Evolutionary conservation across 768 basidiomycete species (phyloP).

Genomic region (Lactarius vividus): DNA sequence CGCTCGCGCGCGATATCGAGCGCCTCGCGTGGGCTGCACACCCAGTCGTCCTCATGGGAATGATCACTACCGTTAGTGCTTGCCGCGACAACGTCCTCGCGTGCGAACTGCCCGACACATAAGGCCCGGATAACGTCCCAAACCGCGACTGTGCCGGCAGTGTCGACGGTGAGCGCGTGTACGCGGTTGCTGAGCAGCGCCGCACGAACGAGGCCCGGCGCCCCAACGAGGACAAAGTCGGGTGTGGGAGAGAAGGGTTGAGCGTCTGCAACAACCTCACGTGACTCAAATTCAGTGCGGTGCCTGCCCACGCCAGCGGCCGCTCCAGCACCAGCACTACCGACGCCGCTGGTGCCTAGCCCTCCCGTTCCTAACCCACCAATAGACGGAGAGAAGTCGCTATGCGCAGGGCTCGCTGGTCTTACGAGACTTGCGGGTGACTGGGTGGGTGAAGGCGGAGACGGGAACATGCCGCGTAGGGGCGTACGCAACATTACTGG

Average conservation of each 20-base stretch:
- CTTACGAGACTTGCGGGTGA: constrained; percentile 32
- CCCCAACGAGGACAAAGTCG: constrained; percentile 71
- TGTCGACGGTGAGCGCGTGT: constrained; percentile 90
- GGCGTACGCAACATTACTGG: constrained; percentile 35
- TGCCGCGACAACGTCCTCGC: constrained; percentile 62
- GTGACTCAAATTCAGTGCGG: constrained; percentile 55
- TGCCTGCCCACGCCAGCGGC: constrained; percentile 39
- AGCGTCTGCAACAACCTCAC: constrained; percentile 84
- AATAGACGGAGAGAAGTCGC: constrained; percentile 27
- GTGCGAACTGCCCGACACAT: constrained; percentile 69
- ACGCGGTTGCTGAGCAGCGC: constrained; percentile 83
- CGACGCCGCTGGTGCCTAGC: not conserved
- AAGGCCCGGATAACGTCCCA: constrained; percentile 86
- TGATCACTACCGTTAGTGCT: constrained; percentile 5
- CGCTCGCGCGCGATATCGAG: constrained; percentile 84
- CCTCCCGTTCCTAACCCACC: not conserved
- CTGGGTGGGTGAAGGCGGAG: constrained; percentile 21
- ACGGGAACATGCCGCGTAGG: constrained; percentile 37
- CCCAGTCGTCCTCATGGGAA: constrained; percentile 39
- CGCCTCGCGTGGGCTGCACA: constrained; percentile 73
- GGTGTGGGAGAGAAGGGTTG: constrained; percentile 50
- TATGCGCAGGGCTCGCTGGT: constrained; percentile 34
- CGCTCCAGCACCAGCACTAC: constrained; percentile 20
- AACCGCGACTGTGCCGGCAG: constrained; percentile 80
- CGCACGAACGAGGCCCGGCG: constrained; percentile 78